Evolutionary conservation across 2,329 filamentous ascomycete species (phyloP), one percentile per base, ranked within the genome.

Genomic region (Claviceps sp.): DNA sequence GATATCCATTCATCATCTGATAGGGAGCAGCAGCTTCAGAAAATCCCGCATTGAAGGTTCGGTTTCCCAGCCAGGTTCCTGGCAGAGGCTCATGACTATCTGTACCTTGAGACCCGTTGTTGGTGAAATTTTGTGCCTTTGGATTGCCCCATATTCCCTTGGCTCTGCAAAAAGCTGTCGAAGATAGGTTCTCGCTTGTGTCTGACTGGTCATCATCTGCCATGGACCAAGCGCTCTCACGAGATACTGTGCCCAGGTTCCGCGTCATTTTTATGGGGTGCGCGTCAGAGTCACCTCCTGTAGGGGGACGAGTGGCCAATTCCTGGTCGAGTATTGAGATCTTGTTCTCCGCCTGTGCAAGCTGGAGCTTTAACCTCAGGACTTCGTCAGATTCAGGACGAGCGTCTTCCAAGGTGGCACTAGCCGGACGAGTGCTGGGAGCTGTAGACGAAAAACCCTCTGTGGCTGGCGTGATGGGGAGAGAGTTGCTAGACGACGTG

Each of bases 301-400:
- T 81, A 37, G 72, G 71, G 52, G 80, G 75, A 34, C 81, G 80
- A 24, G 74, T 81, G 41, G 80, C 75, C 54, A 88, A 74, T 68
- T 89, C 83, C 51, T 86, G 77, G 53, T 86, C 84, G 62, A 89
- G 81, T 52, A 79, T 82, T 46, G 76, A 78, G 61, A 90, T 86
- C 61, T 83, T 78, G 63, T 74, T 81, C 54, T 85, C 80, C 38
- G 86, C 85, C 55, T 81, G 75, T 44, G 83, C 82, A 49, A 91
- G 77, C 67, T 89, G 80, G 50, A 82, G 68, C 70, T 85, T 87
- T 53, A 90, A 72, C 49, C 79, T 80, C 54, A 81, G 69, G 30
- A 89, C 69, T 63, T 89, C 84, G 34, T 81, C 78, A 36, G 70
- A 69, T 50, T 69, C 64, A 13, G 55, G 53, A 47, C 65, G 63